A percentile compares a stretch with the other conserved stretches of the same genome.
phyloP scores from a whole-genome alignment of 805 yeast genomes.

The Wickerhamiella alocasiicola region DNA sequence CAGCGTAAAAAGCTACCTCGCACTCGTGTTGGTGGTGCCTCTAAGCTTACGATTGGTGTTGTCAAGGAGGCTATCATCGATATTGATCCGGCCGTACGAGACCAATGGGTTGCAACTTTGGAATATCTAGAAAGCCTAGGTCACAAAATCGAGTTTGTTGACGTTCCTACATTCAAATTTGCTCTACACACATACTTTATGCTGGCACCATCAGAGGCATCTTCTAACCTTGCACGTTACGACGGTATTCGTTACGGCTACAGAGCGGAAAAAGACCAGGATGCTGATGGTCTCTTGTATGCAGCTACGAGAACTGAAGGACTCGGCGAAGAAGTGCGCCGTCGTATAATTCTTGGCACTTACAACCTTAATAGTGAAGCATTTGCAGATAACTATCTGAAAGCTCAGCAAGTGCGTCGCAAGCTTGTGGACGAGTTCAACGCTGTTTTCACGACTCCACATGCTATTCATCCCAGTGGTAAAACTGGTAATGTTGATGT shows the following conservation, averaged over 20 bases:
- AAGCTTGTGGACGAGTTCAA: slow-evolving; percentile 55
- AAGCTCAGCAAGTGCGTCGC: slow-evolving; percentile 59
- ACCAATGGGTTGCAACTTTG: slow-evolving; percentile 38
- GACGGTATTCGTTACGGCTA: slow-evolving; percentile 84
- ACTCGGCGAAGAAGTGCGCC: slow-evolving; percentile 73
- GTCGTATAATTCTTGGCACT: slow-evolving; percentile 75
- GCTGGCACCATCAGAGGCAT: slow-evolving; percentile 84
- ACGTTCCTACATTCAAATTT: slow-evolving; percentile 54
- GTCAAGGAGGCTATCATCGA: slow-evolving; percentile 56
- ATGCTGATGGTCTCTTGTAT: slow-evolving; percentile 30
- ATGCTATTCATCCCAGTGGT: slow-evolving; percentile 22
- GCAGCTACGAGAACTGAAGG: slow-evolving; percentile 49
- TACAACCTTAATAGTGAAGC: slow-evolving; percentile 72
- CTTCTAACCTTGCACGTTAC: slow-evolving; percentile 77
- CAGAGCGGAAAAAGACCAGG: slow-evolving; percentile 30
- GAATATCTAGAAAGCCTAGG: slow-evolving; percentile 35
- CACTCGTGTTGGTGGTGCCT: background rate
- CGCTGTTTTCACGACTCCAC: slow-evolving; percentile 33
- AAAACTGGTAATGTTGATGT: slow-evolving; percentile 42
- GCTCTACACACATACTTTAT: slow-evolving; percentile 78
- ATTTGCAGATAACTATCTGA: slow-evolving; percentile 55
- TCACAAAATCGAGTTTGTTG: slow-evolving; percentile 46
- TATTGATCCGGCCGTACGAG: slow-evolving; percentile 36
- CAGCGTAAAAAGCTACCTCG: slow-evolving; percentile 11
- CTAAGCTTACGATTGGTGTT: slow-evolving; percentile 49